Conservation (phyloP, 768 basidiomycete species). For the Phallus indusiatus region DNA sequence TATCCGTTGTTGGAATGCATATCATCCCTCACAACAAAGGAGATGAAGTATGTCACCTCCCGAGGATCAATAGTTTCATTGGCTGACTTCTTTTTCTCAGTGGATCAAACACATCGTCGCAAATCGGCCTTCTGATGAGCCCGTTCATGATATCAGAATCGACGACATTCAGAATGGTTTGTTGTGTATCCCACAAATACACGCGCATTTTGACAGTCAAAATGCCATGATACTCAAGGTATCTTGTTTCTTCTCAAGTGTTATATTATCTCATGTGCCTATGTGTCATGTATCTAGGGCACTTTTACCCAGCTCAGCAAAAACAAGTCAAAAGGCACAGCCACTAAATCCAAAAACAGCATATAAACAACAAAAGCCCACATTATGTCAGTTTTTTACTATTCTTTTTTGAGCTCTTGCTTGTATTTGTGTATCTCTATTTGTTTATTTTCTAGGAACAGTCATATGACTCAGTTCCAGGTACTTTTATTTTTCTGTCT, state of each 20-base stretch:
- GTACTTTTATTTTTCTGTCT: too few relatives aligned
- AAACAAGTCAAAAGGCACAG: too few relatives aligned
- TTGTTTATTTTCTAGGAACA: too few relatives aligned
- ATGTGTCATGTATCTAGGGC: too few relatives aligned
- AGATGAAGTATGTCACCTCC: not conserved
- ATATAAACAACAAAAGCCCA: too few relatives aligned
- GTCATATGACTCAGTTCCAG: too few relatives aligned
- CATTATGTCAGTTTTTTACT: too few relatives aligned
- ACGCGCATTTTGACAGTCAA: not conserved
- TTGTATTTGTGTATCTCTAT: too few relatives aligned
- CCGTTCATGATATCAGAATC: not conserved
- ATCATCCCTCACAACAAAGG: not conserved
- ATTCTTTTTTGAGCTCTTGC: too few relatives aligned
- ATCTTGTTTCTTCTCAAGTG: not conserved
- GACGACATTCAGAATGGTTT: not conserved
- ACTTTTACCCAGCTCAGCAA: too few relatives aligned
- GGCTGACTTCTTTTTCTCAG: not conserved
- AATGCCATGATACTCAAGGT: not conserved
- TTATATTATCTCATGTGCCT: not conserved
- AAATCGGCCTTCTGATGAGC: not conserved
- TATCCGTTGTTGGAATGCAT: not conserved
- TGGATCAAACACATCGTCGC: not conserved
- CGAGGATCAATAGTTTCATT: not conserved
- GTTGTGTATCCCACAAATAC: not conserved
- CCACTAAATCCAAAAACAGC: too few relatives aligned